Percentiles rank a stretch among this genome's conserved stretches.
phyloP scores from a whole-genome alignment of 163 green algal species.

The Chlamydomonas reinhardtii region DNA sequence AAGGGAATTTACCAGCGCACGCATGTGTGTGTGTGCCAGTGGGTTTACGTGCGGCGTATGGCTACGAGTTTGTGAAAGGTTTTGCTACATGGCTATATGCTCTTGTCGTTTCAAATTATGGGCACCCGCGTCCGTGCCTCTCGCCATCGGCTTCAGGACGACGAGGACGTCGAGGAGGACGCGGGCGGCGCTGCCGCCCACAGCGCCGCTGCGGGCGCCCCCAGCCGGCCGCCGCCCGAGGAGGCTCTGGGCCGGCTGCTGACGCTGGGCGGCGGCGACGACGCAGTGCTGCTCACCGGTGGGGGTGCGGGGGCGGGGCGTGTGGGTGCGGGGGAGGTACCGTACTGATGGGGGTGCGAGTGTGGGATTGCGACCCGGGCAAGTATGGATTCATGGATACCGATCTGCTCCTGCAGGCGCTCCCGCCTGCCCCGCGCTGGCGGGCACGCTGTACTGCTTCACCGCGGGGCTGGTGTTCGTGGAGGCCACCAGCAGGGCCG shows the following conservation, averaged over 20 bases:
- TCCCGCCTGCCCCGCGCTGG: not conserved
- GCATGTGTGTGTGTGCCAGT: too few relatives aligned
- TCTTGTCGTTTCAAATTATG: too few relatives aligned
- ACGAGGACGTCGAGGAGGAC: constrained; percentile 29
- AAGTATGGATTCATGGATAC: too few relatives aligned
- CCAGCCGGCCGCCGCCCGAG: not conserved
- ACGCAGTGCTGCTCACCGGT: constrained; percentile 57
- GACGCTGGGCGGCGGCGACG: constrained; percentile 53
- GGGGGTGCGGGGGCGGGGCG: not conserved
- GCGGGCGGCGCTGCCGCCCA: not conserved
- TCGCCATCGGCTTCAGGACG: not conserved
- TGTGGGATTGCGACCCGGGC: too few relatives aligned
- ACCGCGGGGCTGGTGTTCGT: constrained; percentile 34
- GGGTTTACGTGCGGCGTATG: too few relatives aligned
- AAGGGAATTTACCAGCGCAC: too few relatives aligned
- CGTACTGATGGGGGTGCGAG: too few relatives aligned
- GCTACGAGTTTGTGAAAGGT: too few relatives aligned
- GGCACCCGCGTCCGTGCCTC: not conserved
- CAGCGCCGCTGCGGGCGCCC: not conserved
- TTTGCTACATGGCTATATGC: too few relatives aligned
- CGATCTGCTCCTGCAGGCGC: too few relatives aligned
- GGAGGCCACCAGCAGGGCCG: constrained; percentile 13
- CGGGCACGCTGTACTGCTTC: constrained; percentile 47
- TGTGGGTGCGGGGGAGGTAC: not conserved
- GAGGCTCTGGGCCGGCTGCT: constrained; percentile 47